Evolutionary conservation across 805 yeast species (phyloP).

Genomic region (Metschnikowia lachancei): DNA sequence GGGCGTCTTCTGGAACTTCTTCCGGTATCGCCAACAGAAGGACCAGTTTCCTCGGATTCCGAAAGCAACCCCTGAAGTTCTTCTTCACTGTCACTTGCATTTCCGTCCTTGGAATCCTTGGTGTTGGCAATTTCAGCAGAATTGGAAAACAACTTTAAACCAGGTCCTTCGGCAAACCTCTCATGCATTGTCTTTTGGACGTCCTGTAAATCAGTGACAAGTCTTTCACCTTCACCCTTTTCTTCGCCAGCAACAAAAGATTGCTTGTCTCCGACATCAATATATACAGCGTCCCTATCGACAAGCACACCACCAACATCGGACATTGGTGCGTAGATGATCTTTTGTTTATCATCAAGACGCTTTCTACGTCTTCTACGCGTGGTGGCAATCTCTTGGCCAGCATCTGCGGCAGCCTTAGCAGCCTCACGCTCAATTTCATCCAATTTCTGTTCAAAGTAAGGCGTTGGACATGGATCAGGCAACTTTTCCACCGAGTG

Average conservation of each 20-base stretch:
- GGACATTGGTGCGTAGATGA: conserved; percentile 98
- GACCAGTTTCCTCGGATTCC: conserved; percentile 27
- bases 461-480: conserved; percentile 99
- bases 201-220: conserved; percentile 78
- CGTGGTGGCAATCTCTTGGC: conserved; percentile 52
- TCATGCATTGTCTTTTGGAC: conserved; percentile 60
- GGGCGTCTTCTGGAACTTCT: conserved; percentile 58
- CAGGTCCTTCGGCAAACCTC: conserved; percentile 59
- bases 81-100: conserved; percentile 25
- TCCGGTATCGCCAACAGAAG: conserved; percentile 48
- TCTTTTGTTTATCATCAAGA: conserved; percentile 88
- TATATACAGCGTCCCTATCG: conserved; percentile 96
- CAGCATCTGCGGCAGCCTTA: conserved; percentile 61
- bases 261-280: conserved; percentile 65
- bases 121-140: conserved; percentile 45
- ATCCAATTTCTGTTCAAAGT: conserved; percentile 78
- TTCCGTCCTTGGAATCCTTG: conserved; percentile 6
- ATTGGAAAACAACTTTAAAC: conserved; percentile 69
- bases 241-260: conserved; percentile 63
- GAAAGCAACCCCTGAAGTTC: conserved; percentile 34
- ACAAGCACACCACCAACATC: conserved; percentile 98
- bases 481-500: conserved; percentile 82
- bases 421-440: conserved; percentile 74
- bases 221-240: conserved; percentile 79
- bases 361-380: conserved; percentile 70